Conservation (phyloP, 768 basidiomycete genomes). For the Leccinum truebloodii region DNA sequence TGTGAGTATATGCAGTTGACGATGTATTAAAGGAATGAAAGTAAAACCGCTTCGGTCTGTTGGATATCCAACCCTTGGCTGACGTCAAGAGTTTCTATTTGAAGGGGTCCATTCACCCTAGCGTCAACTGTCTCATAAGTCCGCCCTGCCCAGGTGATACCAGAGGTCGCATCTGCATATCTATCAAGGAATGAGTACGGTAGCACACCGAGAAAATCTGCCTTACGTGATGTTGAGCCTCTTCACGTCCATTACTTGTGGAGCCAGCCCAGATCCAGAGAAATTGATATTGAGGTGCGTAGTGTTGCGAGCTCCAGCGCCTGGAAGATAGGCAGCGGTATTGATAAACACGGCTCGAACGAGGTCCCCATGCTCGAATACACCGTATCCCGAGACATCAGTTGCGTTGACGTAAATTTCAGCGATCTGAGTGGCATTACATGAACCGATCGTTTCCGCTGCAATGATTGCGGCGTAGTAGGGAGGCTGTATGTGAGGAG, state of each 20-base stretch:
- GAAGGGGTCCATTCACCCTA: constrained; percentile 38
- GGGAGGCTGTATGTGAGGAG: constrained; percentile 62
- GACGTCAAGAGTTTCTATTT: constrained; percentile 32
- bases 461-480: constrained; percentile 68
- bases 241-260: constrained; percentile 45
- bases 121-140: constrained; percentile 54
- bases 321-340: constrained; percentile 48
- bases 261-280: constrained; percentile 24
- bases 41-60: constrained; percentile 48
- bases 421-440: constrained; percentile 40
- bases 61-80: constrained; percentile 44
- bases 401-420: constrained; percentile 52
- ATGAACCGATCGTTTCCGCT: constrained; percentile 55
- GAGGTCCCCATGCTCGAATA: constrained; percentile 49
- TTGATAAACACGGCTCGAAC: constrained; percentile 60
- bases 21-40: constrained; percentile 15
- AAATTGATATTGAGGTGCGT: constrained; percentile 47
- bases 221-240: constrained; percentile 46
- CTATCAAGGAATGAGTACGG: constrained; percentile 26
- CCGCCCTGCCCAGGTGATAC: constrained; percentile 59
- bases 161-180: constrained; percentile 49
- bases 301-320: constrained; percentile 37
- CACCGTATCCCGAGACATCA: constrained; percentile 59
- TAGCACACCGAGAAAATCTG: not conserved
- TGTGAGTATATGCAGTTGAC: no score